Evolutionary conservation across 805 yeast genomes (phyloP).

Genomic region (Lipomyces japonicus): DNA sequence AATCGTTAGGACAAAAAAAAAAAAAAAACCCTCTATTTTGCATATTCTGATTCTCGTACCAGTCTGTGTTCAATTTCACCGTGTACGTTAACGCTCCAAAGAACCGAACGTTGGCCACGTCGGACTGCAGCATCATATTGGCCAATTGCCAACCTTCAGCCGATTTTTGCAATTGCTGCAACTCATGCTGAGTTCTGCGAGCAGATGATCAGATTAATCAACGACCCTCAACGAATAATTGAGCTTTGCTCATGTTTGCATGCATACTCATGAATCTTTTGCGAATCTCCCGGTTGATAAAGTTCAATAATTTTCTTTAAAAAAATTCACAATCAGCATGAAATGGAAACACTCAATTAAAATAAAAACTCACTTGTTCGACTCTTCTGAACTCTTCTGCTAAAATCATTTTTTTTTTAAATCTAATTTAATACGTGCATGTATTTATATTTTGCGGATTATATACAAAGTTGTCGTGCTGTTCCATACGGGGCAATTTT

Average conservation of each 20-base stretch:
- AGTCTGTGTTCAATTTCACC: conserved; percentile 49
- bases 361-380: neutral
- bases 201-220: no score
- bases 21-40: neutral
- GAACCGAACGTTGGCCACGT: conserved; percentile 46
- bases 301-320: neutral
- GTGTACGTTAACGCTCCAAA: conserved; percentile 80
- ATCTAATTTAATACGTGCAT: no score
- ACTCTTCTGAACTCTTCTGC: conserved; percentile 2
- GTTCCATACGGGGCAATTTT: no score
- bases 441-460: no score
- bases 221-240: neutral
- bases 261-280: no score
- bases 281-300: neutral
- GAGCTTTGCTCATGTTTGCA: no score
- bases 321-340: neutral
- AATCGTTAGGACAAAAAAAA: no score
- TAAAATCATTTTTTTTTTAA: conserved; percentile 10
- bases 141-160: conserved; percentile 58
- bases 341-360: neutral
- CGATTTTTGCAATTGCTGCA: conserved; percentile 59
- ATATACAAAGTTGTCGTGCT: no score
- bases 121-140: conserved; percentile 43
- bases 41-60: conserved; percentile 9
- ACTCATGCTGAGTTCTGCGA: conserved; percentile 48